Evolutionary conservation across 164 flowering plant genomes (phyloP).

Genomic region (Cinnamomum chago): DNA sequence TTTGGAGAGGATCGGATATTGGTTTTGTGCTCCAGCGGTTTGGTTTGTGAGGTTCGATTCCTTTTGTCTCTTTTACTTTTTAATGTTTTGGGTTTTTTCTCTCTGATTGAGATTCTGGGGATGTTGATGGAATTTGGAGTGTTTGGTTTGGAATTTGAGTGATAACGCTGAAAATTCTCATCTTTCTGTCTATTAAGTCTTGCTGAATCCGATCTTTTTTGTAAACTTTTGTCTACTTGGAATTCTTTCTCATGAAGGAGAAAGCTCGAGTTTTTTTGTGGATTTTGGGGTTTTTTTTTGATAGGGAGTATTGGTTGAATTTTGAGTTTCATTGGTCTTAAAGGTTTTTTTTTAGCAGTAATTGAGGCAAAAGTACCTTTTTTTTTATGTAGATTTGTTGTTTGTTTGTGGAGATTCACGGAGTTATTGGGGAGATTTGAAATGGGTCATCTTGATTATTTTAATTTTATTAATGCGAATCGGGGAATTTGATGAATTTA

Average conservation of each 20-base stretch:
- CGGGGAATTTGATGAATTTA: background rate
- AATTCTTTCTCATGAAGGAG: background rate
- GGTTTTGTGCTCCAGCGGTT: too few relatives aligned
- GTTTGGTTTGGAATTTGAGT: background rate
- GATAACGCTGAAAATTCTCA: background rate
- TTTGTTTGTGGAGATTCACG: background rate
- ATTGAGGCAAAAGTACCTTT: background rate
- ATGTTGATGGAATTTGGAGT: background rate
- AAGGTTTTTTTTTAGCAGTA: background rate
- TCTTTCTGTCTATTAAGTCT: background rate
- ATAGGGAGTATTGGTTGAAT: background rate
- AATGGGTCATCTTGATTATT: too few relatives aligned
- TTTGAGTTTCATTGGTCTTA: background rate
- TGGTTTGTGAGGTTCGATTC: too few relatives aligned
- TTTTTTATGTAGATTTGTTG: background rate
- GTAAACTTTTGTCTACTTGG: background rate
- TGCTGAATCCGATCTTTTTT: background rate
- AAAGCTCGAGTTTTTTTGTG: background rate
- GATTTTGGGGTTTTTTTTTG: background rate
- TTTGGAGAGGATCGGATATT: background rate
- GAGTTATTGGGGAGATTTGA: too few relatives aligned
- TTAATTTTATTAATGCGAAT: too few relatives aligned
- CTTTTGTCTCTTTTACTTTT: too few relatives aligned
- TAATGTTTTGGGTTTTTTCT: too few relatives aligned
- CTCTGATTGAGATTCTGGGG: background rate